Conservation (phyloP, 768 basidiomycete genomes). For the Butyriboletus loyo region DNA sequence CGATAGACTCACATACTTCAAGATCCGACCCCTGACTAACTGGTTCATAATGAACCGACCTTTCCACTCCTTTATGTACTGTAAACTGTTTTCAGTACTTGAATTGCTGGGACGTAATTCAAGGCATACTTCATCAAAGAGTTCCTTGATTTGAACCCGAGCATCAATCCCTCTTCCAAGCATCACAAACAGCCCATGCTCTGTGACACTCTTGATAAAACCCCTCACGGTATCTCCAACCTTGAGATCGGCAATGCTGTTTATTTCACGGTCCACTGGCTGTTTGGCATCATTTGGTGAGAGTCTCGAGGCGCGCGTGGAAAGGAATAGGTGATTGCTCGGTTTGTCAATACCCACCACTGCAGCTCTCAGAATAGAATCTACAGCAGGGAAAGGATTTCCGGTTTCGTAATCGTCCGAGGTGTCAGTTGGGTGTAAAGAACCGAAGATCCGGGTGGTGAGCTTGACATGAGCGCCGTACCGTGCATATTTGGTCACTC, state of each 20-base stretch:
- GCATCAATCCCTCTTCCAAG: conserved; percentile 84
- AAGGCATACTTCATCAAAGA: conserved; percentile 73
- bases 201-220: conserved; percentile 83
- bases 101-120: neutral
- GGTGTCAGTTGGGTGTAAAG: conserved; percentile 77
- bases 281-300: conserved; percentile 46
- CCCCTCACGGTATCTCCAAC: conserved; percentile 79
- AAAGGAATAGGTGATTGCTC: conserved; percentile 71
- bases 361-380: conserved; percentile 64
- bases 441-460: conserved; percentile 64
- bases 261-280: conserved; percentile 68
- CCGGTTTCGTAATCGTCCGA: conserved; percentile 74
- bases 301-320: conserved; percentile 73
- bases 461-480: conserved; percentile 79
- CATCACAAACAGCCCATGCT: conserved; percentile 86
- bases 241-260: conserved; percentile 56
- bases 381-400: conserved; percentile 54
- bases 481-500: conserved; percentile 70
- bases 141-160: conserved; percentile 88
- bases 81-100: conserved; percentile 12
- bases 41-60: conserved; percentile 74
- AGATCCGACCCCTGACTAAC: conserved; percentile 81
- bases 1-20: conserved; percentile 49
- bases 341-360: conserved; percentile 68
- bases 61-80: conserved; percentile 98